These are phyloP conservation scores for Blastocystis sp. DNA, from an alignment of 352 stramenopile species.

Conservation along the genomic window DNA sequence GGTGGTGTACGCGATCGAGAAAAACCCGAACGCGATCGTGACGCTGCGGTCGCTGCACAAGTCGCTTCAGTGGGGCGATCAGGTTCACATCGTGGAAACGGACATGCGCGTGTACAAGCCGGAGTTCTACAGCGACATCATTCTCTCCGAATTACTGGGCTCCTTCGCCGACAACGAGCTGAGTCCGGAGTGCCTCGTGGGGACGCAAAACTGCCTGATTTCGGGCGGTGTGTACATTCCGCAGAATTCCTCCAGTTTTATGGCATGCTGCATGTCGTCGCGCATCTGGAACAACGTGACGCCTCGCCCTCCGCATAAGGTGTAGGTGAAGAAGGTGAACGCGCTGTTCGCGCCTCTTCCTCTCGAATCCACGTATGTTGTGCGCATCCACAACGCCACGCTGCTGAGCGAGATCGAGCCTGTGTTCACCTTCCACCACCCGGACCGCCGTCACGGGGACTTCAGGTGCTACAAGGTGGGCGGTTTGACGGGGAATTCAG, in stretches of 20 bases:
- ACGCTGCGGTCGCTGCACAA: slow-evolving; percentile 82
- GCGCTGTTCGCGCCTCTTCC: slow-evolving; percentile 6
- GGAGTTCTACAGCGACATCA: slow-evolving; percentile 87
- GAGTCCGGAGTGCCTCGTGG: slow-evolving; percentile 96
- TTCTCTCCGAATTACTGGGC: slow-evolving; percentile 92
- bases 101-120: slow-evolving; percentile 86
- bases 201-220: slow-evolving; percentile 88
- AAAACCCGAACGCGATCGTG: slow-evolving; percentile 96
- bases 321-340: slow-evolving; percentile 38
- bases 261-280: slow-evolving; percentile 91
- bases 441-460: slow-evolving; percentile 78
- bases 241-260: slow-evolving; percentile 89
- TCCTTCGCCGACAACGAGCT: slow-evolving; percentile 98
- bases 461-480: slow-evolving; percentile 61
- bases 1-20: slow-evolving; percentile 93
- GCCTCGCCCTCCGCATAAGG: background rate
- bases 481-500: slow-evolving; percentile 6
- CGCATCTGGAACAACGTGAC: slow-evolving; percentile 90
- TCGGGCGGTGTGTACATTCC: slow-evolving; percentile 86
- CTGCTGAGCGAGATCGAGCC: slow-evolving; percentile 83
- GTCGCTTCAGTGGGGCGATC: slow-evolving; percentile 79
- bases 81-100: slow-evolving; percentile 82
- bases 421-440: slow-evolving; percentile 92
- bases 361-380: slow-evolving; percentile 95
- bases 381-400: slow-evolving; percentile 89